phyloP scores from a whole-genome alignment of 75 land plant genomes.

The Picea glauca region DNA sequence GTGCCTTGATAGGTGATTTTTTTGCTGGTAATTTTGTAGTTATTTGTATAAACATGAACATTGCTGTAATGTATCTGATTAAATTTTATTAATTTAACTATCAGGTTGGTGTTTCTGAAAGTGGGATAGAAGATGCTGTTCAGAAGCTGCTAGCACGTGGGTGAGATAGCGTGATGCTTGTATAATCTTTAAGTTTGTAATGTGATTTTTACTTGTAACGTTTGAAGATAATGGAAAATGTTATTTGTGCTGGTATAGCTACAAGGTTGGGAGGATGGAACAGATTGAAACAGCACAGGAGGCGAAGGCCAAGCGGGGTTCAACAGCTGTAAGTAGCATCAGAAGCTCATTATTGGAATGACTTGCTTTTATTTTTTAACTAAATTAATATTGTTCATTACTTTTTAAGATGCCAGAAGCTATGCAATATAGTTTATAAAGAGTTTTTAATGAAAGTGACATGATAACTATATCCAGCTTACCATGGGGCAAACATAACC shows the following conservation, averaged over 20 bases:
- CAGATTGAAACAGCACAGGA: conserved; percentile 85
- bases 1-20: background rate
- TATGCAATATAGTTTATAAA: background rate
- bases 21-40: background rate
- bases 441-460: background rate
- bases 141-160: conserved; percentile 84
- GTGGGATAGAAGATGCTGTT: conserved; percentile 95
- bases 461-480: background rate
- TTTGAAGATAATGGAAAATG: background rate
- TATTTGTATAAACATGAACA: background rate
- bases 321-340: conserved; percentile 67
- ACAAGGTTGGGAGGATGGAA: conserved; percentile 93
- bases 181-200: background rate
- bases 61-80: background rate
- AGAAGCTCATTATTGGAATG: background rate
- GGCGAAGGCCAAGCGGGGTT: conserved; percentile 72
- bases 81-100: background rate
- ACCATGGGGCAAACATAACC: background rate
- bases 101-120: conserved; percentile 93
- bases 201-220: conserved; percentile 1
- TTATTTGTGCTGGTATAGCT: conserved; percentile 33
- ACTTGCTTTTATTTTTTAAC: background rate
- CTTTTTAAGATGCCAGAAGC: background rate
- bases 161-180: conserved; percentile 27
- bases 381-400: background rate